Evolutionary conservation across 352 stramenopile species (phyloP).

Genomic region (Phytophthora foliorum): DNA sequence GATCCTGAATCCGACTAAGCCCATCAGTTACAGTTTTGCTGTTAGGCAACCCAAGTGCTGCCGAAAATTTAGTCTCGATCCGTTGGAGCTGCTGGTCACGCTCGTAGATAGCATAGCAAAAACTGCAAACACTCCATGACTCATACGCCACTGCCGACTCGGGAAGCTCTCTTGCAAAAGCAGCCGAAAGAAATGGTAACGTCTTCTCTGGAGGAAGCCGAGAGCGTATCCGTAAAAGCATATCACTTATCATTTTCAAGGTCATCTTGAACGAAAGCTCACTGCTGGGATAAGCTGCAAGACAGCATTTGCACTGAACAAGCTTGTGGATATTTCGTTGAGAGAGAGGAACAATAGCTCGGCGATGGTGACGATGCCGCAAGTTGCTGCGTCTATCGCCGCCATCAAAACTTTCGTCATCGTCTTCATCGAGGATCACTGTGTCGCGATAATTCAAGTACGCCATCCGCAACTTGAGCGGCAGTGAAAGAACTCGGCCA

Average conservation of each 20-base stretch:
- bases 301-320: slow-evolving; percentile 84
- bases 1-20: slow-evolving; percentile 62
- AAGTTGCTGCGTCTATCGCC: slow-evolving; percentile 25
- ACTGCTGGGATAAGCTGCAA: slow-evolving; percentile 72
- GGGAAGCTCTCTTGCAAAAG: slow-evolving; percentile 51
- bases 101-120: slow-evolving; percentile 89
- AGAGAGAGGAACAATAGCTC: slow-evolving; percentile 36
- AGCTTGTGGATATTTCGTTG: slow-evolving; percentile 80
- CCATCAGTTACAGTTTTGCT: slow-evolving; percentile 41
- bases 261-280: slow-evolving; percentile 91
- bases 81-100: slow-evolving; percentile 82
- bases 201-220: slow-evolving; percentile 60
- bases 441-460: slow-evolving; percentile 79
- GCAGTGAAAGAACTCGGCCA: slow-evolving; percentile 52
- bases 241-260: slow-evolving; percentile 90
- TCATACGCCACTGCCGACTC: slow-evolving; percentile 80
- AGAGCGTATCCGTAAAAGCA: slow-evolving; percentile 71
- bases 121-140: slow-evolving; percentile 87
- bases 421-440: slow-evolving; percentile 73
- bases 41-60: slow-evolving; percentile 58
- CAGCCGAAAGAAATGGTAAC: slow-evolving; percentile 57
- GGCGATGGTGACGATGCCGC: slow-evolving; percentile 25
- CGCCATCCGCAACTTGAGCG: slow-evolving; percentile 46
- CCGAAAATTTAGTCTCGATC: slow-evolving; percentile 71
- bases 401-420: slow-evolving; percentile 38